These are phyloP conservation scores for Talaromyces rugulosus DNA, from an alignment of 2,329 filamentous ascomycete genomes.

Conservation along the genomic window DNA sequence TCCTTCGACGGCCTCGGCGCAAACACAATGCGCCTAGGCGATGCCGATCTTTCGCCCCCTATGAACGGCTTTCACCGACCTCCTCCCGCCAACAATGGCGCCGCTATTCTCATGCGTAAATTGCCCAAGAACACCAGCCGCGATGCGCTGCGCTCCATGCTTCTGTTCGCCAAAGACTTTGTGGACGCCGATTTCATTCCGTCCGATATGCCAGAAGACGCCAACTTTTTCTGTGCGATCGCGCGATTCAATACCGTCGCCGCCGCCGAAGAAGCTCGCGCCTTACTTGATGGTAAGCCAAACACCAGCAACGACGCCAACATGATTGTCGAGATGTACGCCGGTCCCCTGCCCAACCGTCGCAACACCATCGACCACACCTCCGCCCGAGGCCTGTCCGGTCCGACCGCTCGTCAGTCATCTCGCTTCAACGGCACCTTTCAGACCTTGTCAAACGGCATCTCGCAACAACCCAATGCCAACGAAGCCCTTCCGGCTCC, in stretches of 20 bases:
- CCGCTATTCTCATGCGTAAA: constrained; percentile 54
- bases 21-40: constrained; percentile 31
- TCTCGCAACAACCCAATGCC: constrained; percentile 43
- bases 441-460: constrained; percentile 47
- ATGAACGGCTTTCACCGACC: constrained; percentile 32
- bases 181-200: constrained; percentile 56
- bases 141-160: constrained; percentile 58
- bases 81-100: constrained; percentile 21
- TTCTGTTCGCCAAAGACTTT: constrained; percentile 62
- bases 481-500: constrained; percentile 51
- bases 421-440: constrained; percentile 61
- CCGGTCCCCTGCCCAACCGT: constrained; percentile 40
- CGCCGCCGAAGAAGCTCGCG: constrained; percentile 57
- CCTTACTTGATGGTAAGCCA: constrained; percentile 58
- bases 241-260: constrained; percentile 55
- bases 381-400: constrained; percentile 29
- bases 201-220: constrained; percentile 53
- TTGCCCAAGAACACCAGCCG: constrained; percentile 56
- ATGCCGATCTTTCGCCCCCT: constrained; percentile 31
- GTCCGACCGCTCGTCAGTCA: constrained; percentile 44
- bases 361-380: constrained; percentile 53
- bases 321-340: constrained; percentile 53
- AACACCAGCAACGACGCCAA: constrained; percentile 58
- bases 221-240: constrained; percentile 54
- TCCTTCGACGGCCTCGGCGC: constrained; percentile 30